Base-by-base conservation (phyloP, 2,329 filamentous ascomycete genomes). In the Aspergillus sp. region DNA sequence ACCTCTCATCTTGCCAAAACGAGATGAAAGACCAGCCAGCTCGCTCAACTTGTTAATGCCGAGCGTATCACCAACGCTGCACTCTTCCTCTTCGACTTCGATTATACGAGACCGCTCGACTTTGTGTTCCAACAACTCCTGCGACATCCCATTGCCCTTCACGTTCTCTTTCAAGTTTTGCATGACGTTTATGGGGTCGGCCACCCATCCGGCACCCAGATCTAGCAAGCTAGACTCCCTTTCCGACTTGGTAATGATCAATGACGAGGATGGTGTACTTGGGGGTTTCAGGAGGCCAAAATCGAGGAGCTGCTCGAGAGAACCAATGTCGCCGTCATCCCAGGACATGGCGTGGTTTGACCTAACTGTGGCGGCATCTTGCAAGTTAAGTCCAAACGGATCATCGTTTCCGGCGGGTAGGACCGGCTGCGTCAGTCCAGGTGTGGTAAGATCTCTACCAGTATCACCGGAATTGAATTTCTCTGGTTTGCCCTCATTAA, bases 41-140 rank as follows among this genome's bases (percentile, higher is more conserved):
- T 65, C 31, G 8, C 63, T 64, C 8, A 74, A 62, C 28, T 55
- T 63, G 49, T 75, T 71, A n/a, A 74, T 57, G 13, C 71, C 69
- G 22, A 60, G 68, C 6, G 69, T 67, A 52, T 72, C 68, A 34
- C 71, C 9, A 46, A 66, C 66, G 6, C 56, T 63, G 53, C 72
- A 64, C 19, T 51, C 47, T 23, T 54, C 53, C 15, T 56, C 54
- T n/a, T 41, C 34, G 11, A 49, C 7, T 22, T 54, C 60, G 15
- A 38, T 13, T 17, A 57, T 15, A n/a, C 47, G 38, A 5, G 23
- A 45, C 5, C 38, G 15, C 8, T 23, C 47, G 25, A 38, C 38
- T 6, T 34, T 34, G 15, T 5, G 8, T 45, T 28, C 25, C 28
- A 38, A 9, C 7, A 41, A 15, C 11, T 41, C 11, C 2, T 41